Percentiles rank a stretch among this genome's conserved stretches.
phyloP scores from a whole-genome alignment of 768 basidiomycete species.

The Gloeopeniophorella convolvens region DNA sequence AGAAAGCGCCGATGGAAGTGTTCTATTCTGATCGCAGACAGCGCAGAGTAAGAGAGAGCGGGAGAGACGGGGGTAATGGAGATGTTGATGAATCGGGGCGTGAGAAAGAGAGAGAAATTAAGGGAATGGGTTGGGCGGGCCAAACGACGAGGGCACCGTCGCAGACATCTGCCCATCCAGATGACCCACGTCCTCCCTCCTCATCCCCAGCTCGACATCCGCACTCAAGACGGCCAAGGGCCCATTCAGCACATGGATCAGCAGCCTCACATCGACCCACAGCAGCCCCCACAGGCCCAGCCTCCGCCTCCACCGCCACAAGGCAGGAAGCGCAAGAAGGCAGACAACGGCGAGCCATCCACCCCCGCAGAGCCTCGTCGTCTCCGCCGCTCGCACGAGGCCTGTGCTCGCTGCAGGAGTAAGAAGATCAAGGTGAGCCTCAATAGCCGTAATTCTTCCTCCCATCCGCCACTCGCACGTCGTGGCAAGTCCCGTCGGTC shows the following conservation, averaged over 20 bases:
- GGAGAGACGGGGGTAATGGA: background rate
- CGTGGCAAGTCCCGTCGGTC: conserved; percentile 40
- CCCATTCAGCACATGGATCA: conserved; percentile 65
- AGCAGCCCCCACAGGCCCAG: conserved; percentile 37
- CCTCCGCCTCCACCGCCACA: conserved; percentile 31
- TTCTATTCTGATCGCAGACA: too few relatives aligned
- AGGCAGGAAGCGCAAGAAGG: conserved; percentile 50
- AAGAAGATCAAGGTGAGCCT: conserved; percentile 91
- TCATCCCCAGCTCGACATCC: conserved; percentile 37
- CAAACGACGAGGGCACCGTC: conserved; percentile 16
- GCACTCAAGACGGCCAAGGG: conserved; percentile 49
- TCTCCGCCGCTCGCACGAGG: conserved; percentile 83
- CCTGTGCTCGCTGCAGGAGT: conserved; percentile 88
- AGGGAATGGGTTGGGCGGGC: conserved; percentile 8
- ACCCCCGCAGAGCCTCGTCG: conserved; percentile 68
- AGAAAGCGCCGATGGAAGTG: too few relatives aligned
- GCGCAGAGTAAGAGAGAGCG: too few relatives aligned
- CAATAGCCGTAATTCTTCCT: conserved; percentile 34
- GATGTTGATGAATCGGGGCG: background rate
- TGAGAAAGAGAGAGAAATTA: conserved; percentile 15
- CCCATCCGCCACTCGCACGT: conserved; percentile 12
- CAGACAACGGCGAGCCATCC: conserved; percentile 50
- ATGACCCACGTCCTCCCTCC: conserved; percentile 46
- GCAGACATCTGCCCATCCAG: conserved; percentile 15
- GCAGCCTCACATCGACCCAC: conserved; percentile 35